Base-by-base conservation (phyloP, 179 eudicot genomes). In the Camellia oleifera region DNA sequence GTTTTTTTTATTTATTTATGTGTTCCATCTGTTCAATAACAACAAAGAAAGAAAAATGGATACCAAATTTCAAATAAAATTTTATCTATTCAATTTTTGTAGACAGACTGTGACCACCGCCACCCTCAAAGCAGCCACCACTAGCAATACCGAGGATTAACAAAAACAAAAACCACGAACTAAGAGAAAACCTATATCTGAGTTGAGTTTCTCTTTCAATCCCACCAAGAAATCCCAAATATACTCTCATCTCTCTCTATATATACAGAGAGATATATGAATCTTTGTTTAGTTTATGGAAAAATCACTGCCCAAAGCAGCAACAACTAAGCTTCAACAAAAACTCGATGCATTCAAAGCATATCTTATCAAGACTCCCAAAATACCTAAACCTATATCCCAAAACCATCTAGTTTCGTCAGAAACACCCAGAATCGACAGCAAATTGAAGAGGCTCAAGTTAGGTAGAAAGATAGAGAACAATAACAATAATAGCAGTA, bases 271-370 rank as follows among this genome's bases (percentile, higher is more conserved):
- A 54, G 13, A 54, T 54, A 54, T 54, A 54, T 54, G 58, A 54
- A 54, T 8, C 15, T 54, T 54, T 54, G 58, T 54, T 54, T 12
- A 54, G 58, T 54, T 54, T 54, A 54, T 54, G 14, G 89, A 87
- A 13, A 84, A 75, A 74, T 78, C 85, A 74, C 48, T 86, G 40
- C 58, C 84, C 73, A 69, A 17, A 69, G n/a, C 85, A 12, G 77
- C 82, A 42, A 17, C 87, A 40, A 52, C 82, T 32, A 82, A 74
- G n/a, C 45, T 60, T 14, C 18, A 60, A 4, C 84, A 80, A 48
- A 82, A 81, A 14, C 61, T 85, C 23, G 72, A 80, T 4, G 67
- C 88, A 78, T 50, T 77, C 2, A 23, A 80, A 20, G 77, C 83
- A 10, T 77, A 87, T 52, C 72, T 69, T 44, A 69, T 72, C 26